Evolutionary conservation across 2,329 filamentous ascomycete species (phyloP).

Genomic region (Dactylellina drechsleri): DNA sequence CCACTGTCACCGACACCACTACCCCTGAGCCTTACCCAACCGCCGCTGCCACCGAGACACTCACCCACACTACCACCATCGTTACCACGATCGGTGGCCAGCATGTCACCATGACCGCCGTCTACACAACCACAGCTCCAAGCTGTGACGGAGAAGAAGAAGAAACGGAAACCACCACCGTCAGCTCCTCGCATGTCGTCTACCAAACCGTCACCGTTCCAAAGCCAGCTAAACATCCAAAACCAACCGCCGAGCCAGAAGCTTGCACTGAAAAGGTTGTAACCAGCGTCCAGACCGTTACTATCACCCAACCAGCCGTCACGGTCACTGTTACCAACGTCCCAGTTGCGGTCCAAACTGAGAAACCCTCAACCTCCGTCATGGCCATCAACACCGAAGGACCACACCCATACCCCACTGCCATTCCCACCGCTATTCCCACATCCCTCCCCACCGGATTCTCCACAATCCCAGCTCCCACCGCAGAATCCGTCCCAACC

Average conservation of each 20-base stretch:
- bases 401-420: neutral
- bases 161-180: constrained; percentile 11
- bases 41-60: constrained; percentile 19
- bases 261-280: constrained; percentile 14
- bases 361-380: neutral
- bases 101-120: constrained; percentile 49
- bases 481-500: constrained; percentile 2
- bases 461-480: constrained; percentile 22
- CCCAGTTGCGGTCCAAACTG: constrained; percentile 1
- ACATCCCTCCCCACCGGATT: constrained; percentile 29
- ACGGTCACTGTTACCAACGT: constrained; percentile 36
- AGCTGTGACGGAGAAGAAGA: constrained; percentile 40
- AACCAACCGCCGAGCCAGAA: constrained; percentile 17
- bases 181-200: too few relatives aligned
- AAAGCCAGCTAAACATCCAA: neutral
- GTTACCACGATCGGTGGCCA: constrained; percentile 41
- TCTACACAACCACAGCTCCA: constrained; percentile 33
- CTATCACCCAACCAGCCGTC: constrained; percentile 16
- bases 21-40: constrained; percentile 19
- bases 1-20: constrained; percentile 18
- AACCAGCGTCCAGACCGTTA: constrained; percentile 24
- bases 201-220: neutral
- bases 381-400: constrained; percentile 2
- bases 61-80: constrained; percentile 26
- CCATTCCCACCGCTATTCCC: neutral